Percentiles rank a stretch among this genome's conserved stretches.
Evolutionary conservation across 306 rosid species (phyloP).

Genomic region (Medicago arabica): DNA sequence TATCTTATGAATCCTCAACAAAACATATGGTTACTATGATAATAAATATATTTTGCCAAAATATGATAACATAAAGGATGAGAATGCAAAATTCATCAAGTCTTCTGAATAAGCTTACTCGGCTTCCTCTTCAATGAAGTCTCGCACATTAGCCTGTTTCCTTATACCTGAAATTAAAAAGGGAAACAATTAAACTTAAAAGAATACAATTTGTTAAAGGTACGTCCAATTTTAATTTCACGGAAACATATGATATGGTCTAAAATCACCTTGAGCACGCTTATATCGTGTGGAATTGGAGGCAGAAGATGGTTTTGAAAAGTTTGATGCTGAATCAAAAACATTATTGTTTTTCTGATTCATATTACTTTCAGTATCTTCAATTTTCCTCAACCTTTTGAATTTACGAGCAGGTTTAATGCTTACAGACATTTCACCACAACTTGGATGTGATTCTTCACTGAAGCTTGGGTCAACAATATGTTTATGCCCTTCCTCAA

Average conservation of each 20-base stretch:
- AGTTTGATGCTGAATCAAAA: constrained; percentile 40
- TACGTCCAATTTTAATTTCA: constrained; percentile 29
- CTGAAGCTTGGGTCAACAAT: constrained; percentile 54
- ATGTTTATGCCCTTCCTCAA: constrained; percentile 52
- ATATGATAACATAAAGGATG: constrained; percentile 27
- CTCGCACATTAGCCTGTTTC: constrained; percentile 58
- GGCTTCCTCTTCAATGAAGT: constrained; percentile 90
- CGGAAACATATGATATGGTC: constrained; percentile 22
- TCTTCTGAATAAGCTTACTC: constrained; percentile 68
- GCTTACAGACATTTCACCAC: constrained; percentile 63
- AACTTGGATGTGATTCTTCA: constrained; percentile 64
- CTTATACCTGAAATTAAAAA: constrained; percentile 60
- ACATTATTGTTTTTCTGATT: constrained; percentile 47
- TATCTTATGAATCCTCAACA: constrained; percentile 9
- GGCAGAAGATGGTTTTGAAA: constrained; percentile 43
- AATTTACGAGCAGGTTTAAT: constrained; percentile 61
- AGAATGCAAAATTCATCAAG: constrained; percentile 36
- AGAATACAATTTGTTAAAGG: constrained; percentile 21
- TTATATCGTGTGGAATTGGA: constrained; percentile 42
- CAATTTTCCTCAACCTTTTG: constrained; percentile 80
- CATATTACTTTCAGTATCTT: constrained; percentile 44
- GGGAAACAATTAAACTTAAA: constrained; percentile 35
- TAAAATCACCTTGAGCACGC: constrained; percentile 55
- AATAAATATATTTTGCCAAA: constrained; percentile 14
- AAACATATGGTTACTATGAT: constrained; percentile 6